Base-by-base conservation (phyloP, 1,284 basidiomycete genomes). In the Ganoderma leucocontextum region DNA sequence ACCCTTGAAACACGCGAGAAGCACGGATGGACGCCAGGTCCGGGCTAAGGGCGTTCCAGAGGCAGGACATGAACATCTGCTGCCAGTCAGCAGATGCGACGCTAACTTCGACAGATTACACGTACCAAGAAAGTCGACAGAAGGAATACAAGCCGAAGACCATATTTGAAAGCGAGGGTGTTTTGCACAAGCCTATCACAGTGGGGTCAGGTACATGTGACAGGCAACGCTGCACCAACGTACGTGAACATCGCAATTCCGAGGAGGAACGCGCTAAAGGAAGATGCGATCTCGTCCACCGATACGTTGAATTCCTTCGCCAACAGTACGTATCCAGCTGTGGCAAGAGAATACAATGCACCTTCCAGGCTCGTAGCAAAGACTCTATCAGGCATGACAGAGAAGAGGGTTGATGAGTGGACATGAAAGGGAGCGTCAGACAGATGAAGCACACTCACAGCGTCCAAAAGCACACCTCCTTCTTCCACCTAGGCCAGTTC, bases 401-500 rank as follows among this genome's bases (percentile, higher is more conserved):
- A n/a, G 38, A n/a, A 38, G 17, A 9, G 10, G 4, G 57, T 19
- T 2, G 33, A 22, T 58, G 19, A 22, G 57, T 58, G n/a, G 15
- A n/a, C n/a, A 6, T 12, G 8, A 38, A 4, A 12, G 15, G 7
- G 9, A 8, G 22, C 2, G 15, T 22, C 33, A 33, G 2, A 1
- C 12, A n/a, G n/a, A n/a, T 13, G 9, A 22, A 39, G 36, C 35
- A 70, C 77, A 49, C 47, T 49, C 65, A 82, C 80, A 83, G 70
- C 8, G 81, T 80, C 81, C 82, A 82, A 69, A 85, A 85, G 67
- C 81, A 82, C 1, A 79, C 79, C 66, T 85, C 82, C 65, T 84
- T 84, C 76, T 82, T 83, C 83, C 82, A 85, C 59, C 73, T 71
- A 3, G 83, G 82, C 83, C 83, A 85, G 67, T 85, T 84, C 55